Conservation (phyloP, 305 asterid genomes). For the Striga hermonthica region DNA sequence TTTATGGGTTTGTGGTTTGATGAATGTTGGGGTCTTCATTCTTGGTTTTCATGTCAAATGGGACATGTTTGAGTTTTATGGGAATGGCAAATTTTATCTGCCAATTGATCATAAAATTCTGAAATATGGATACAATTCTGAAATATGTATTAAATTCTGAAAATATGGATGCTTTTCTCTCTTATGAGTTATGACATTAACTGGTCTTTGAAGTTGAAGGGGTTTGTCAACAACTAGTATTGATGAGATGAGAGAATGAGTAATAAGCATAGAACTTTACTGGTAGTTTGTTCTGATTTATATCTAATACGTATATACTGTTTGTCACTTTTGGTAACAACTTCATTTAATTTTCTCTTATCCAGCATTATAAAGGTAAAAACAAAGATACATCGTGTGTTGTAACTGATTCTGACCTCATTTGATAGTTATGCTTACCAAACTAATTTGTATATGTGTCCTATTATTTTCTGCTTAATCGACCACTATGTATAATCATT, state of each 20-base stretch:
- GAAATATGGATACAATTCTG: too few species aligned
- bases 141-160: too few species aligned
- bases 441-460: neutral
- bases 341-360: conserved; percentile 29
- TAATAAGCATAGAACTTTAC: neutral
- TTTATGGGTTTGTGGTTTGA: too few species aligned
- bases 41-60: too few species aligned
- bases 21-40: too few species aligned
- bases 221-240: neutral
- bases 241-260: conserved; percentile 12
- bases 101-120: too few species aligned
- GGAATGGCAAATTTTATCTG: too few species aligned
- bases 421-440: neutral
- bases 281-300: conserved; percentile 5
- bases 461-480: neutral
- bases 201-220: conserved; percentile 14
- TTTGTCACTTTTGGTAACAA: conserved; percentile 18
- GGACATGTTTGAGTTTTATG: too few species aligned
- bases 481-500: neutral
- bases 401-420: too few species aligned
- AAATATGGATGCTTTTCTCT: neutral
- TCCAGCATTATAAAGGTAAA: conserved; percentile 50
- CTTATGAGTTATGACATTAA: neutral
- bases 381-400: conserved; percentile 40
- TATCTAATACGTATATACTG: conserved; percentile 21